Base-by-base conservation (phyloP, 164 flowering plant species). In the Aristolochia fimbriata region DNA sequence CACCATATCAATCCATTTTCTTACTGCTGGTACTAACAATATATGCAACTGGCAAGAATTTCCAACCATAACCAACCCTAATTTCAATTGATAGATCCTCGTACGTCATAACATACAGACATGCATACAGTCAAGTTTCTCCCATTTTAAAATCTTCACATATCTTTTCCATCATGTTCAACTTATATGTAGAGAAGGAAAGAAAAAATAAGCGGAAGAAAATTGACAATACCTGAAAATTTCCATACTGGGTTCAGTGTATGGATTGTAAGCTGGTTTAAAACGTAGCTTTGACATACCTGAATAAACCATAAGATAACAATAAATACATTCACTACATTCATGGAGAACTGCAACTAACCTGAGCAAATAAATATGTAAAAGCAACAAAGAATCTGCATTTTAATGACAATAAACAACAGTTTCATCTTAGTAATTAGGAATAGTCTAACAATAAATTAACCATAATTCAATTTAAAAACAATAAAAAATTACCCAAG, bases 181-280 rank as follows among this genome's bases (percentile, higher is more conserved):
- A n/a, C n/a, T n/a, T n/a, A n/a, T n/a, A n/a, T n/a, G n/a, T n/a
- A n/a, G n/a, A 49, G 4, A 49, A 5, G 22, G 52, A 49, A 20
- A 49, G 52, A 49, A 20, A 49, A 20, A 49, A 13, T 6, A 20
- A 12, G n/a, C 1, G 52, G 16, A 4, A 49, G n/a, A 31, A 30
- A n/a, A 56, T 56, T 56, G 4, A 5, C 49, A 6, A 15, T 61
- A 93, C 99, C 97, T 86, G 82, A 85, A 94, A 47, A 91, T 91
- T 65, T 94, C 99, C 99, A 94, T 94, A 76, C 99, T 94, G 47
- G 96, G 99, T 60, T 91, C 96, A 15, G 97, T 94, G 51, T 91
- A 94, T 0, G 97, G 97, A 73, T 94, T 94, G 77, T 91, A 94
- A 31, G 99, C 88, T 57, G 99, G 93, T 76, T 94, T 94, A 81